These are phyloP conservation scores for Tolypocladium pustulatum DNA, from an alignment of 2,329 filamentous ascomycete species.

Conservation along the genomic window DNA sequence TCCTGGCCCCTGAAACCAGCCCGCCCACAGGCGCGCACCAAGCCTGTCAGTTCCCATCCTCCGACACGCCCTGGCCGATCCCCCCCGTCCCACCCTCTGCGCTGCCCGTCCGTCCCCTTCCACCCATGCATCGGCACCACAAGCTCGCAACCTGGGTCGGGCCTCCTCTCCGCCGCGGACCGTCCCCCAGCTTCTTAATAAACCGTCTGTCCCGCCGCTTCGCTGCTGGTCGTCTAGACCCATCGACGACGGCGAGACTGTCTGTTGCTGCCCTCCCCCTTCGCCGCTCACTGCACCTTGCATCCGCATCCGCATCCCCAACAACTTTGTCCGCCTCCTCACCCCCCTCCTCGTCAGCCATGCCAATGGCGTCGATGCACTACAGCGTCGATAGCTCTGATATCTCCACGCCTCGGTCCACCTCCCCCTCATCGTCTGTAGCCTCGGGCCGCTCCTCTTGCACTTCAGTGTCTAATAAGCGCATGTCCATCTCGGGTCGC, in stretches of 20 bases:
- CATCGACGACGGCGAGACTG: background rate
- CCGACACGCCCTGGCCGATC: conserved; percentile 4
- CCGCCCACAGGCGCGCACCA: conserved; percentile 1
- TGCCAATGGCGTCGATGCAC: conserved; percentile 23
- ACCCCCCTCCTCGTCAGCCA: conserved; percentile 6
- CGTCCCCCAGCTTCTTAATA: conserved; percentile 8
- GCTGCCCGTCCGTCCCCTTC: conserved; percentile 3
- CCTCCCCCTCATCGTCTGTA: conserved; percentile 38
- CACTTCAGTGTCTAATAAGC: conserved; percentile 41
- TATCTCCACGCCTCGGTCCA: conserved; percentile 43
- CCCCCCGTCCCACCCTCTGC: conserved; percentile 2
- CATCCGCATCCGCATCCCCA: conserved; percentile 3
- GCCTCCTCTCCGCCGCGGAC: conserved; percentile 7
- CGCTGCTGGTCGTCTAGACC: conserved; percentile 1
- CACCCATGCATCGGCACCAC: conserved; percentile 9
- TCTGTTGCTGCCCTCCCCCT: background rate
- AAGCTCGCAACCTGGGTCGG: conserved; percentile 6
- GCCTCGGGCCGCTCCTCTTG: conserved; percentile 36
- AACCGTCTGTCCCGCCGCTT: conserved; percentile 4
- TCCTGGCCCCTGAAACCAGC: background rate
- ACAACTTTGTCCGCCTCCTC: conserved; percentile 5
- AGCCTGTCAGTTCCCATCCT: conserved; percentile 5
- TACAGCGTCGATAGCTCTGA: conserved; percentile 38
- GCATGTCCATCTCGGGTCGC: conserved; percentile 38
- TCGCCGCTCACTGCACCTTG: background rate